Percentiles rank a stretch among this genome's conserved stretches.
Evolutionary conservation across 2,329 filamentous ascomycete genomes (phyloP).

Genomic region (Xylariaceae sp.): DNA sequence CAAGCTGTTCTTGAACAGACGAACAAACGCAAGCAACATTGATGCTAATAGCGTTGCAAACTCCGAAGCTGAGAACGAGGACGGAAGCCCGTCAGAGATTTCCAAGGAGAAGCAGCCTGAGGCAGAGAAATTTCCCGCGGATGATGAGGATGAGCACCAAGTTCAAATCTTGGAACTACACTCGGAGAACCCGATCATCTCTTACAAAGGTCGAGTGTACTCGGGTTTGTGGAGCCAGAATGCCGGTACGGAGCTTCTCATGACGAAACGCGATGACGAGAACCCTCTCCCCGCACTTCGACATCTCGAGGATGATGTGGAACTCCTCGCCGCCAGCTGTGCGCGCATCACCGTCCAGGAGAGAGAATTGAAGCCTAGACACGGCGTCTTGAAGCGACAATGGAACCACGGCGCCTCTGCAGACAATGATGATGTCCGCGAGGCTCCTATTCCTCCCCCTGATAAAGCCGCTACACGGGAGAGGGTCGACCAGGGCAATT

Average conservation of each 20-base stretch:
- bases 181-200: slow-evolving; percentile 73
- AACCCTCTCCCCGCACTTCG: slow-evolving; percentile 50
- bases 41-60: slow-evolving; percentile 16
- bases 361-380: slow-evolving; percentile 57
- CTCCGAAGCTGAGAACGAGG: slow-evolving; percentile 32
- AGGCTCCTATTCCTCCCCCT: slow-evolving; percentile 47
- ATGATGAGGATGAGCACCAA: slow-evolving; percentile 39
- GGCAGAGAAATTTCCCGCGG: slow-evolving; percentile 11
- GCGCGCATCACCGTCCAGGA: slow-evolving; percentile 71
- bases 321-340: slow-evolving; percentile 72
- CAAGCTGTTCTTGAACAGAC: slow-evolving; percentile 27
- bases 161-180: slow-evolving; percentile 87
- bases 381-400: slow-evolving; percentile 22
- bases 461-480: slow-evolving; percentile 53
- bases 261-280: slow-evolving; percentile 54
- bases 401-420: slow-evolving; percentile 15
- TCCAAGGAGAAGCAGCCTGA: slow-evolving; percentile 14
- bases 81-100: slow-evolving; percentile 8
- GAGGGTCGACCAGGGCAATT: slow-evolving; percentile 44
- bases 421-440: slow-evolving; percentile 37
- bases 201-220: slow-evolving; percentile 78
- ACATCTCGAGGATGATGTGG: slow-evolving; percentile 61
- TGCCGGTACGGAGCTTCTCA: slow-evolving; percentile 81
- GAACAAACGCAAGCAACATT: slow-evolving; percentile 16
- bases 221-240: slow-evolving; percentile 80